Conservation (phyloP, 2,329 filamentous ascomycete species). For the Clonostachys rhizophaga region DNA sequence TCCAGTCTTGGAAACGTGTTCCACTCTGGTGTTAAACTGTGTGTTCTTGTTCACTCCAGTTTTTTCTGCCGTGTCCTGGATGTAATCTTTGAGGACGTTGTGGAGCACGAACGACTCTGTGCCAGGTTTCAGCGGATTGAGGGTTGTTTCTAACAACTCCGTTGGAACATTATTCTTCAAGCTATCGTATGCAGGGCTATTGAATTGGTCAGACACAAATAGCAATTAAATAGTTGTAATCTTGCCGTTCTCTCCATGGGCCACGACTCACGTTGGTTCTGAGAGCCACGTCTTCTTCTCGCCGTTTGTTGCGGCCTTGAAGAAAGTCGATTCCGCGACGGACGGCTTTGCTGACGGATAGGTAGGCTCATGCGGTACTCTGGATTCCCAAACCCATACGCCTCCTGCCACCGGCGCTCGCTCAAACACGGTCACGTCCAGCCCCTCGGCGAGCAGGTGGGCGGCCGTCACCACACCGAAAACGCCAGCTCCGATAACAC, state of each 20-base stretch:
- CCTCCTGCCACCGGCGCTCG: conserved; percentile 23
- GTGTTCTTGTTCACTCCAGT: conserved; percentile 45
- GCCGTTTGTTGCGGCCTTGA: too few species aligned
- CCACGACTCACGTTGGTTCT: too few species aligned
- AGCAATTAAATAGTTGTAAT: too few species aligned
- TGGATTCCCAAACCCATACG: conserved; percentile 30
- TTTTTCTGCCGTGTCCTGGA: conserved; percentile 48
- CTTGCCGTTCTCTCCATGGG: too few species aligned
- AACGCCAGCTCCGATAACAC: conserved; percentile 32
- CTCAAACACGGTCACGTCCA: conserved; percentile 31
- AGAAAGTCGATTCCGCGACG: conserved; percentile 10
- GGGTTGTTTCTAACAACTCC: conserved; percentile 34
- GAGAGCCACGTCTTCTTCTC: too few species aligned
- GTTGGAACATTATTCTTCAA: conserved; percentile 74
- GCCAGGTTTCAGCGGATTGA: conserved; percentile 49
- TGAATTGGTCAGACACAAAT: too few species aligned
- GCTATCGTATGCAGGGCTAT: conserved; percentile 24
- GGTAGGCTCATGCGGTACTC: conserved; percentile 15
- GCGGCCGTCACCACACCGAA: conserved; percentile 30
- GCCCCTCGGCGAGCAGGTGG: conserved; percentile 24
- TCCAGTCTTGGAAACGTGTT: conserved; percentile 37
- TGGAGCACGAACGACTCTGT: conserved; percentile 58
- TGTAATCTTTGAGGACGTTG: conserved; percentile 50
- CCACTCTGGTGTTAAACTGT: conserved; percentile 55
- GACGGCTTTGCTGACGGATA: conserved; percentile 24